Evolutionary conservation across 306 rosid species (phyloP), one percentile per base, ranked within the genome.

Genomic region (Vigna radiata): DNA sequence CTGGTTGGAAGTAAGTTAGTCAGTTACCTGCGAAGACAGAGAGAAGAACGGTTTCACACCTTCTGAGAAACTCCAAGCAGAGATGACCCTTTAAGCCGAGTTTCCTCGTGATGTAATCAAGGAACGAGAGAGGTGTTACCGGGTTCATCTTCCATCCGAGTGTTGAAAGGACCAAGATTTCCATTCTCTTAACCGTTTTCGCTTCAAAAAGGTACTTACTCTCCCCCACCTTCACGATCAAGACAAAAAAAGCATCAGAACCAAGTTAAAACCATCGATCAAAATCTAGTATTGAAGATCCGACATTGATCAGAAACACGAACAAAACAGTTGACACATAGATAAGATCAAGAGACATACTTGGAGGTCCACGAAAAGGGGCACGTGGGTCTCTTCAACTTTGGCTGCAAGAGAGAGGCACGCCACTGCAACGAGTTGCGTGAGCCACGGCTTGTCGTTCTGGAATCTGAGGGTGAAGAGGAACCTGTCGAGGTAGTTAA

Each of bases 91-190:
- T 94, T 12, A 91, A 73, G 0, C 97, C 96, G 65, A 91, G 89
- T 58, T 96, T 88, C 74, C 96, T 79, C 11, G 87, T 82, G 63
- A 91, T 80, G 17, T 85, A 90, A 85, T 94, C 97, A 15, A 94
- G 80, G 44, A 94, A 91, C 0, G 96, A 91, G 62, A 91, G 65
- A 25, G 98, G 94, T 46, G 93, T 94, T 23, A 88, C 90, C 0
- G 96, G 96, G 52, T 91, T 87, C 98, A 94, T 94, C 82, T 88
- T 88, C 98, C 98, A 94, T 25, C 73, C 81, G 7, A 94, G 97
- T 0, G 94, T 86, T 2, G 97, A 87, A 60, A 94, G 98, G 7
- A 94, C 91, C 83, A 94, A 75, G 76, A 94, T 83, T 77, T 94
- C 98, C 98, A 91, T 94, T 67, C 86, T 83, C 78, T 79, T 88